Evolutionary conservation across 306 rosid genomes (phyloP).

Genomic region (Hippophae rhamnoides): DNA sequence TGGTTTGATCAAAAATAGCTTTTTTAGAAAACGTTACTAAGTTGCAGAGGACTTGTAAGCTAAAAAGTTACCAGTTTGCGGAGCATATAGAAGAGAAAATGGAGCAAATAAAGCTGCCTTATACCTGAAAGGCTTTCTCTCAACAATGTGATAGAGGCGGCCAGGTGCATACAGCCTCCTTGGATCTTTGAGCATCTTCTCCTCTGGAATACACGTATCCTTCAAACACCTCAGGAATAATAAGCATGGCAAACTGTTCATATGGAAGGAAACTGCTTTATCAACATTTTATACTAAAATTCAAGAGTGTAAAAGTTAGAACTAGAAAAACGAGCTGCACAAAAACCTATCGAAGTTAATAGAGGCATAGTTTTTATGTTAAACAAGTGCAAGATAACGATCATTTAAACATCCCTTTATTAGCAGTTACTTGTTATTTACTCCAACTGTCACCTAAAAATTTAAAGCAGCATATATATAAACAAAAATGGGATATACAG

Average conservation of each 20-base stretch:
- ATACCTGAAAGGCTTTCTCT: constrained; percentile 85
- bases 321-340: too few relatives aligned
- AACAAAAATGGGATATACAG: too few relatives aligned
- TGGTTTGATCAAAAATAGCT: not conserved
- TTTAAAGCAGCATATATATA: too few relatives aligned
- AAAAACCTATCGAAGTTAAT: too few relatives aligned
- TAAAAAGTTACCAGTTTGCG: not conserved
- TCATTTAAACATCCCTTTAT: too few relatives aligned
- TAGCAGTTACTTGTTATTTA: too few relatives aligned
- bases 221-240: constrained; percentile 70
- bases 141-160: constrained; percentile 89
- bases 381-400: too few relatives aligned
- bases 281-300: not conserved
- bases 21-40: not conserved
- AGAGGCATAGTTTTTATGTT: too few relatives aligned
- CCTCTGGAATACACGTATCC: constrained; percentile 82
- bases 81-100: constrained; percentile 5
- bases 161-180: constrained; percentile 96
- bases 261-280: constrained; percentile 1
- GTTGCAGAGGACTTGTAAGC: not conserved
- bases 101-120: constrained; percentile 9
- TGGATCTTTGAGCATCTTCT: constrained; percentile 80
- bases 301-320: too few relatives aligned
- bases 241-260: constrained; percentile 77
- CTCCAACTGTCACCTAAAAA: too few relatives aligned